Conservation (phyloP, 208 protist genomes). For the Willaertia magna region DNA sequence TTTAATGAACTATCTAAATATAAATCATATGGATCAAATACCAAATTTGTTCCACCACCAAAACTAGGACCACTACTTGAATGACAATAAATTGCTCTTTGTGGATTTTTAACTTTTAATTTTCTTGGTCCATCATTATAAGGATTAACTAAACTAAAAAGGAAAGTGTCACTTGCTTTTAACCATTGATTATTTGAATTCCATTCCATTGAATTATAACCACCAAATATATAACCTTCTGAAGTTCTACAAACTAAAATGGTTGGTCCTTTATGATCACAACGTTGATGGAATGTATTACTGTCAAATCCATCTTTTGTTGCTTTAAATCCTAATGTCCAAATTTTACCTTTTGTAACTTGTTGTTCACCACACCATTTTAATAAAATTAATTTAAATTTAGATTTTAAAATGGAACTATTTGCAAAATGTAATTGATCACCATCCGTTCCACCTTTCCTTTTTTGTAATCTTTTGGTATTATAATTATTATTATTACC, state of each 20-base stretch:
- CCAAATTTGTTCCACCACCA: neutral
- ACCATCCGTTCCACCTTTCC: neutral
- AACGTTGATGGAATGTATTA: neutral
- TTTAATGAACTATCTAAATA: neutral
- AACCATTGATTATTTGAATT: neutral
- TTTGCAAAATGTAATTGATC: neutral
- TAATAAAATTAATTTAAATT: neutral
- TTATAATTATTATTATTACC: too few species aligned
- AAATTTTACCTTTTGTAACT: neutral
- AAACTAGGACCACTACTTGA: neutral
- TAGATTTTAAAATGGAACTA: neutral
- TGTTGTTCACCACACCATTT: neutral
- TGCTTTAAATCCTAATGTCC: neutral
- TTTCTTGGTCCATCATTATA: slow-evolving; percentile 8
- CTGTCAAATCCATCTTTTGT: neutral
- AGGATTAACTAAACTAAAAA: neutral
- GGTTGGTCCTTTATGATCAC: neutral
- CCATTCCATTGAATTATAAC: neutral
- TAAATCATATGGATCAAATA: slow-evolving; percentile 6
- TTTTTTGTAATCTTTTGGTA: neutral
- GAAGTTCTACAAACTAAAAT: neutral
- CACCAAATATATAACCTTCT: slow-evolving; percentile 15
- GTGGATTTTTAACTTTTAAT: neutral
- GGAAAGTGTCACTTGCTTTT: neutral
- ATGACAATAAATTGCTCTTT: slow-evolving; percentile 5